Percentiles rank a stretch among this genome's conserved stretches.
phyloP scores from a whole-genome alignment of 2,329 filamentous ascomycete genomes.

The Aspergillus oerlinghausenensis region DNA sequence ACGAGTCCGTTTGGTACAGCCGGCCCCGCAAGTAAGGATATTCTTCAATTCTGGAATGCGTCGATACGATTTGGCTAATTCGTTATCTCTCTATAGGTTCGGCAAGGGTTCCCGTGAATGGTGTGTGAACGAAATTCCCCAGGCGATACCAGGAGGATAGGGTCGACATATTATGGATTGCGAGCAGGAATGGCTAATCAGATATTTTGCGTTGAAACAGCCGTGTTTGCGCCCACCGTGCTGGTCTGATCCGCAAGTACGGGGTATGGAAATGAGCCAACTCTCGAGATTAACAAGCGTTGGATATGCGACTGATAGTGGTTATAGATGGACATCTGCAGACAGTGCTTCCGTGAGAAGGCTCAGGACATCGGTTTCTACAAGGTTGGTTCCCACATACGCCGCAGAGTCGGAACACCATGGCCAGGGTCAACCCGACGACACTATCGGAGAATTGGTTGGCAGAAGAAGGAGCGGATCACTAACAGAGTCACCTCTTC shows the following conservation, averaged over 20 bases:
- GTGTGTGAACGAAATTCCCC: conserved; percentile 55
- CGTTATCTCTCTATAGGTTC: conserved; percentile 31
- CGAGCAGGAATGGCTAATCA: conserved; percentile 21
- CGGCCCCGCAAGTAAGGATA: conserved; percentile 76
- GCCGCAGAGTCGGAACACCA: not conserved
- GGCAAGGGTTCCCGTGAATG: conserved; percentile 93
- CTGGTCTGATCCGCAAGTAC: conserved; percentile 99
- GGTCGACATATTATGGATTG: not conserved
- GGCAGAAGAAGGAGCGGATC: conserved; percentile 3
- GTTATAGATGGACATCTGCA: conserved; percentile 53
- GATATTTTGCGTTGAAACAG: conserved; percentile 38
- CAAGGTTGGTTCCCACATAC: conserved; percentile 51
- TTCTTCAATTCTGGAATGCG: not conserved
- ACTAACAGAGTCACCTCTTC: conserved; percentile 12
- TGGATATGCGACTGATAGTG: conserved; percentile 13
- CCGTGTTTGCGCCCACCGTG: conserved; percentile 87
- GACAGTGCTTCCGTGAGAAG: conserved; percentile 67
- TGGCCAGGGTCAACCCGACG: not conserved
- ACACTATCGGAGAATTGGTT: not conserved
- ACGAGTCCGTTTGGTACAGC: conserved; percentile 99
- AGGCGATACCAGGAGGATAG: conserved; percentile 2
- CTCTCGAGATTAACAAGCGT: not conserved
- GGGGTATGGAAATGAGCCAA: conserved; percentile 46
- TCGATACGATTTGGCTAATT: conserved; percentile 17
- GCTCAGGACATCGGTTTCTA: conserved; percentile 63